These are phyloP conservation scores for Volvox africanus DNA, from an alignment of 139 green algal genomes.

Conservation along the genomic window DNA sequence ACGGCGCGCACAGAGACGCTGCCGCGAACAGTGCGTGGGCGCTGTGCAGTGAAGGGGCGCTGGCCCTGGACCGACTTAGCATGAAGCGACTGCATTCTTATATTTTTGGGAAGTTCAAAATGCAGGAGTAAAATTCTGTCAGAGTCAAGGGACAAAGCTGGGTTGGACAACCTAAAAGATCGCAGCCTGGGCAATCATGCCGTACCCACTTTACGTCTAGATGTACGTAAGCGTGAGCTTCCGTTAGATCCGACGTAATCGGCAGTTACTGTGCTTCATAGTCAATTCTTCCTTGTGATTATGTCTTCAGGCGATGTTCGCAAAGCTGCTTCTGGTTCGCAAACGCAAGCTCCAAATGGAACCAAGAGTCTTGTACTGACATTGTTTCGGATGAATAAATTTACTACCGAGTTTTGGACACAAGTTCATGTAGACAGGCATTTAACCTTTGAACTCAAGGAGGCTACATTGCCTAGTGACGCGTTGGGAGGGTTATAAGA, in stretches of 20 bases:
- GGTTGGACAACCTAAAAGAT: not conserved
- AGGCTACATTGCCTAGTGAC: no score
- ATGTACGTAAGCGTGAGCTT: not conserved
- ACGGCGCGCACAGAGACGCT: conserved; percentile 26
- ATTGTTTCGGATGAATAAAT: no score
- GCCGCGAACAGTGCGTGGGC: not conserved
- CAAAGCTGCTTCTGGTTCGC: no score
- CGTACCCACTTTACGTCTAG: not conserved
- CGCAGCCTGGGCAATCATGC: not conserved
- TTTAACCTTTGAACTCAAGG: no score
- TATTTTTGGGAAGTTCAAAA: not conserved
- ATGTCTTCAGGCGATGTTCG: no score
- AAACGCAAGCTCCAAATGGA: no score
- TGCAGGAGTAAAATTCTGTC: not conserved
- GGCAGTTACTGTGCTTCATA: no score
- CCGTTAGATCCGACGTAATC: conserved; percentile 13
- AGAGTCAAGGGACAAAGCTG: not conserved
- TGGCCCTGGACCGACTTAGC: conserved; percentile 22
- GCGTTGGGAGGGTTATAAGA: no score
- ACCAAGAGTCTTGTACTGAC: no score
- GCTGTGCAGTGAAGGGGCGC: conserved; percentile 23
- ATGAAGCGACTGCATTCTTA: conserved; percentile 33
- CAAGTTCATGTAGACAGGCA: no score
- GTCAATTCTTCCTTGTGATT: no score
- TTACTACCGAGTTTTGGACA: no score